A percentile compares a stretch with the other conserved stretches of the same genome.
Conservation (phyloP, 352 stramenopile genomes). For the Salisapilia sapeloensis region DNA sequence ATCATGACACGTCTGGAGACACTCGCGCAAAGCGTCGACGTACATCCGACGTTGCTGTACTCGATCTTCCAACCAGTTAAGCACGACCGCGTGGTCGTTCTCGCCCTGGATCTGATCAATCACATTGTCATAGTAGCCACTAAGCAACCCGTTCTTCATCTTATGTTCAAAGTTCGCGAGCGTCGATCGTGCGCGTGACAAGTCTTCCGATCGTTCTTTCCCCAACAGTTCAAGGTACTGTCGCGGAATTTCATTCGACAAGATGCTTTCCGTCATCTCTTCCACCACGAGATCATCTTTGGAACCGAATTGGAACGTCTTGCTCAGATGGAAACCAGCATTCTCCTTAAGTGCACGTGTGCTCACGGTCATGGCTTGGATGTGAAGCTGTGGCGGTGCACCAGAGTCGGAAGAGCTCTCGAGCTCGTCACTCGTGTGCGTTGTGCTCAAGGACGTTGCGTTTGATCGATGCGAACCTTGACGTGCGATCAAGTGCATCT, state of each 20-base stretch:
- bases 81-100: conserved; percentile 53
- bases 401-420: conserved; percentile 8
- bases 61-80: conserved; percentile 56
- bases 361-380: conserved; percentile 61
- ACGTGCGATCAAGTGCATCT: conserved; percentile 38
- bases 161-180: conserved; percentile 37
- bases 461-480: conserved; percentile 27
- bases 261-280: conserved; percentile 62
- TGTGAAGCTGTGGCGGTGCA: conserved; percentile 19
- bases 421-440: conserved; percentile 1
- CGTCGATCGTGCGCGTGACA: conserved; percentile 27
- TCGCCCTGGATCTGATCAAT: conserved; percentile 77
- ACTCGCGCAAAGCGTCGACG: conserved; percentile 45
- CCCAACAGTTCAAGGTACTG: conserved; percentile 58
- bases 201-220: conserved; percentile 29
- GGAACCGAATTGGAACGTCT: conserved; percentile 65
- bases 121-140: conserved; percentile 57
- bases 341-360: conserved; percentile 57
- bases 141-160: conserved; percentile 39
- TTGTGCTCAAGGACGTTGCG: conserved; percentile 11
- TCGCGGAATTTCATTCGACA: conserved; percentile 65
- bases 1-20: conserved; percentile 44
- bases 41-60: conserved; percentile 49
- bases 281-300: conserved; percentile 64
- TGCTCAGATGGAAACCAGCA: conserved; percentile 58